Conservation (phyloP, 108 stramenopile species). For the Chaetoceros tenuissimus region DNA sequence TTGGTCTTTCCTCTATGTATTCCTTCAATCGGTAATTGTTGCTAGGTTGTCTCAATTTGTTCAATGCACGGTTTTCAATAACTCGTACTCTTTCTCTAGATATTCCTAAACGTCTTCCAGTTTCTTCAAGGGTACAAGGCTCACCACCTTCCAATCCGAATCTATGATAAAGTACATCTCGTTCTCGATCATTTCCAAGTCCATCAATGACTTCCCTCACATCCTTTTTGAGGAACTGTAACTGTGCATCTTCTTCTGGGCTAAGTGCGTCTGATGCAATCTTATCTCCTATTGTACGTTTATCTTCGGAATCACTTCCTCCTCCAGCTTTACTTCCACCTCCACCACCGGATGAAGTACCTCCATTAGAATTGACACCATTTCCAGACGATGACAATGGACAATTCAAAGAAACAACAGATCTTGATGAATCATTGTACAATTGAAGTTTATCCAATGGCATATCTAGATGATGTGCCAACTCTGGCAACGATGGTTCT, state of each 20-base stretch:
- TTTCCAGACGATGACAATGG: too few species aligned
- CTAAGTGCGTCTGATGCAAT: slow-evolving; percentile 57
- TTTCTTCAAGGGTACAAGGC: slow-evolving; percentile 61
- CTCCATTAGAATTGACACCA: too few species aligned
- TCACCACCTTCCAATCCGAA: slow-evolving; percentile 84
- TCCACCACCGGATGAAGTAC: neutral
- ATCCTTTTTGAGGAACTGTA: slow-evolving; percentile 37
- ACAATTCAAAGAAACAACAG: slow-evolving; percentile 54
- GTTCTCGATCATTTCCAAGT: slow-evolving; percentile 43
- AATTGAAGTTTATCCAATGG: slow-evolving; percentile 57
- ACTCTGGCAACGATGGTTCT: slow-evolving; percentile 55
- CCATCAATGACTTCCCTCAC: slow-evolving; percentile 44
- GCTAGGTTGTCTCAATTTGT: slow-evolving; percentile 79
- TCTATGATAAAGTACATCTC: slow-evolving; percentile 64
- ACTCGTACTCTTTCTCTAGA: slow-evolving; percentile 75
- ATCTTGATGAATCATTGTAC: slow-evolving; percentile 33
- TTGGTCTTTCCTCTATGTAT: too few species aligned
- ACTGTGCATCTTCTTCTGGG: slow-evolving; percentile 63
- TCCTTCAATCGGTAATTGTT: slow-evolving; percentile 67
- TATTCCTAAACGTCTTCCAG: slow-evolving; percentile 53
- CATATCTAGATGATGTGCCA: slow-evolving; percentile 65
- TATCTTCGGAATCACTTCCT: slow-evolving; percentile 19
- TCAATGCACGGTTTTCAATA: slow-evolving; percentile 83
- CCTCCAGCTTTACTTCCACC: too few species aligned
- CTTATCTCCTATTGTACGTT: slow-evolving; percentile 50